These are phyloP conservation scores for Penicillium atrosanguineum DNA, from an alignment of 495 filamentous ascomycete species.

Conservation along the genomic window DNA sequence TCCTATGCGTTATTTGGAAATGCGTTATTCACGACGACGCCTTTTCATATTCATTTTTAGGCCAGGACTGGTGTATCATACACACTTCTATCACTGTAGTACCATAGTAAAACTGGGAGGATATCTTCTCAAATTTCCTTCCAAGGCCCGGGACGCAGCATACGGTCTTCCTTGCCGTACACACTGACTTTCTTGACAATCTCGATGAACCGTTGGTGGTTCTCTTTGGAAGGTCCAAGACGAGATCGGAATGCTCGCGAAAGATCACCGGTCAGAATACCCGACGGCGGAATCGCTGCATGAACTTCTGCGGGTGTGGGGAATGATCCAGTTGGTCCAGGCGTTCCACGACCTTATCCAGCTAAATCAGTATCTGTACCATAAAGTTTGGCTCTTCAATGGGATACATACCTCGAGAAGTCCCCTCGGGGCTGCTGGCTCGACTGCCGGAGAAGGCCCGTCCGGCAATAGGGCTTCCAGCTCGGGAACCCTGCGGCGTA, in stretches of 20 bases:
- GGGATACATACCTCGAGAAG: conserved; percentile 26
- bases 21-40: neutral
- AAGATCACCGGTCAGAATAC: conserved; percentile 62
- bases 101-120: neutral
- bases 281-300: conserved; percentile 62
- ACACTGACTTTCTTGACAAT: conserved; percentile 49
- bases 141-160: conserved; percentile 40
- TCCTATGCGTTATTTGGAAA: neutral
- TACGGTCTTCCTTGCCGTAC: conserved; percentile 44
- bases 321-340: conserved; percentile 35
- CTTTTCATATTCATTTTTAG: neutral
- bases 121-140: conserved; percentile 24
- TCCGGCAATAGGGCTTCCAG: conserved; percentile 47
- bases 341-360: conserved; percentile 35
- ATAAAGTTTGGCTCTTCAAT: neutral
- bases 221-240: conserved; percentile 49
- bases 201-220: conserved; percentile 42
- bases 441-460: conserved; percentile 32
- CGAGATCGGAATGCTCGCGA: conserved; percentile 60
- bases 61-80: neutral
- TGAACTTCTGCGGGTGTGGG: conserved; percentile 70
- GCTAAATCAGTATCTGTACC: conserved; percentile 4
- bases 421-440: conserved; percentile 39
- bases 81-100: neutral
- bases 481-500: conserved; percentile 56